Conservation (phyloP, 2,329 filamentous ascomycete species). For the Pseudocercospora cruenta region DNA sequence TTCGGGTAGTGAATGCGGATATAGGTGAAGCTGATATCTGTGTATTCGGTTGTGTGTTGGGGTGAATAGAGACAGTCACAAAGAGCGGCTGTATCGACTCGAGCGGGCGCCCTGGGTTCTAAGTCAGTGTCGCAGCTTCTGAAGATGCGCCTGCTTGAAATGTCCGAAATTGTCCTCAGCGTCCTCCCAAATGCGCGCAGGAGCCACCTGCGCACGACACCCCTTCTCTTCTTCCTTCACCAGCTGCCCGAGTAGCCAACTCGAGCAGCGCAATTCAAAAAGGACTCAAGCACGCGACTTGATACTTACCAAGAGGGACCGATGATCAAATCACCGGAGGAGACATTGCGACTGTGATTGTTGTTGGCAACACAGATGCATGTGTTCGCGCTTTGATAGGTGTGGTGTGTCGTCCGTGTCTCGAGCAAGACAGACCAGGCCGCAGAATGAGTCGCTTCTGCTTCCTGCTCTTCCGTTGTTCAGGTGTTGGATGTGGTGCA, state of each 20-base stretch:
- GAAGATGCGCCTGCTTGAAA: not conserved
- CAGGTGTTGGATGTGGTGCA: not conserved
- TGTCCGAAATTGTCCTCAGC: not conserved
- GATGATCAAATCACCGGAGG: slow-evolving; percentile 21
- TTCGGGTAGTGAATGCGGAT: not conserved
- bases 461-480: not conserved
- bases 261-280: not conserved
- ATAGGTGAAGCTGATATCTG: not conserved
- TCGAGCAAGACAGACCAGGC: slow-evolving; percentile 10
- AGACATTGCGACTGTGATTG: slow-evolving; percentile 23
- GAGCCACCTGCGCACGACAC: not conserved
- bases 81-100: not conserved
- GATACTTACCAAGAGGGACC: slow-evolving; percentile 15
- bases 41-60: not conserved
- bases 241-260: not conserved
- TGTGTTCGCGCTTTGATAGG: not conserved
- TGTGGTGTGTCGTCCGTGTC: not conserved
- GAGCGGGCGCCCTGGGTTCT: not conserved
- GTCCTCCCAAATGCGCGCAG: not conserved
- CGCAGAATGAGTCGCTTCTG: not conserved
- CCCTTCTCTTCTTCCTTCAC: not conserved
- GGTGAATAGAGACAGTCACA: slow-evolving; percentile 2
- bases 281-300: not conserved
- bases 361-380: slow-evolving; percentile 23
- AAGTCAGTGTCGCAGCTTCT: slow-evolving; percentile 7